Percentiles rank a stretch among this genome's conserved stretches.
Conservation (phyloP, 1,284 basidiomycete species). For the Melampsora americana region DNA sequence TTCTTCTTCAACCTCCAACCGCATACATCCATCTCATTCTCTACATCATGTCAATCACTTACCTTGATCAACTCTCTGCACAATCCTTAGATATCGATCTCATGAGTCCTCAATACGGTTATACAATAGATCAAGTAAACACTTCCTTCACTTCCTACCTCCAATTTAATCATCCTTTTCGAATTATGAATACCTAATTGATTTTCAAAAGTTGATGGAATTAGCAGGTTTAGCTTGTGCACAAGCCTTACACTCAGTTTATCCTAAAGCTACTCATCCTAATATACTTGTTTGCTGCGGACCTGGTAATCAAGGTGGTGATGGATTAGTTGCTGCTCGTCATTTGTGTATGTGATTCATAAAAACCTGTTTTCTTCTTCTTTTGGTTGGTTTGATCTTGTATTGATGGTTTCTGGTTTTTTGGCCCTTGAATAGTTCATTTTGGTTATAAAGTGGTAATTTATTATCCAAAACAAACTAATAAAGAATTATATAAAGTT, state of each 20-base stretch:
- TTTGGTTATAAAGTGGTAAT: conserved; percentile 81
- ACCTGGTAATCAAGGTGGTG: conserved; percentile 84
- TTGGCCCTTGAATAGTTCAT: too few relatives aligned
- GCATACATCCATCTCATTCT: too few relatives aligned
- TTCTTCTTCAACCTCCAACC: too few relatives aligned
- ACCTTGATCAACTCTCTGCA: too few relatives aligned
- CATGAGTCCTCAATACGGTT: too few relatives aligned
- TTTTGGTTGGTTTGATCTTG: background rate
- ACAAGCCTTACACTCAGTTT: conserved; percentile 75
- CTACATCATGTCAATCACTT: too few relatives aligned
- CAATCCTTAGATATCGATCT: too few relatives aligned
- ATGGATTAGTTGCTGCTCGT: conserved; percentile 91
- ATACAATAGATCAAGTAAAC: too few relatives aligned
- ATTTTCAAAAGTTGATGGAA: conserved; percentile 80
- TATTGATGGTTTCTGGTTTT: conserved; percentile 6
- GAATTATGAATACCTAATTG: too few relatives aligned
- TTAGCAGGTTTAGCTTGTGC: conserved; percentile 95
- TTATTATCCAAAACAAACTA: conserved; percentile 80
- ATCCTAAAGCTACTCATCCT: conserved; percentile 64
- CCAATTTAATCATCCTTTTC: too few relatives aligned
- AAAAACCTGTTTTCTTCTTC: conserved; percentile 12
- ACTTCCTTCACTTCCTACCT: too few relatives aligned
- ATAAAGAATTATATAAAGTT: conserved; percentile 12
- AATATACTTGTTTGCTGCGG: conserved; percentile 89
- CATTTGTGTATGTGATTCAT: conserved; percentile 70